Base-by-base conservation (phyloP, 306 rosid genomes). In the Bauhinia variegata region DNA sequence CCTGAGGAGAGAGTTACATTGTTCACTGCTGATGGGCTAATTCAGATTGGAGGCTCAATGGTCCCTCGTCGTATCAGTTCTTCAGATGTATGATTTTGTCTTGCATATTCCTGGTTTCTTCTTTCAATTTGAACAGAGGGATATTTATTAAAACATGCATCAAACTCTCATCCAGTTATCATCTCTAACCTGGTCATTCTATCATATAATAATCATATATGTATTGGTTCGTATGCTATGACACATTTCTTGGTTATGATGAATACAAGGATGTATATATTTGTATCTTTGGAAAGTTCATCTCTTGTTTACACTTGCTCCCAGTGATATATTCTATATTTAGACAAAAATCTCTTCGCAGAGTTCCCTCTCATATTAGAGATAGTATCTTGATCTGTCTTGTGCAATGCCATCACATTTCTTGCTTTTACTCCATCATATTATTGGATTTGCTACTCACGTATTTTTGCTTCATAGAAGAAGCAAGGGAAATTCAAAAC, bases 31-130 rank as follows among this genome's bases (percentile, higher is more conserved):
- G 97, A 93, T 80, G 98, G 98, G 33, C 86, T 93, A 18, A 48
- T 89, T 76, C 97, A 93, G 84, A 85, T 93, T 18, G 98, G 98
- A 65, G 98, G 98, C 71, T 83, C 96, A 68, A 65, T 88, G 67
- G 82, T 86, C 69, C 98, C 98, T 54, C 89, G 80, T 49, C 86
- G 81, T 4, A 68, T 84, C 71, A 56, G 84, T 65, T 75, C 88
- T 55, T 84, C 87, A 4, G 87, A 89, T 73, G 96, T 89, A 85
- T 67, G 85, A 18, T 11, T 60, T 64, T 59, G 16, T 19, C 50
- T 6, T 38, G 56, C 49, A n/a, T n/a, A 11, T 70, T 62, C 56
- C 17, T 15, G 5, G 1, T 44, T 48, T 55, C 43, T 38, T 37
- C 55, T 55, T 75, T 64, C 31, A 4, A 39, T 57, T 54, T 39